Evolutionary conservation across 139 green algal species (phyloP), one percentile per base, ranked within the genome.

Genomic region (Eudorina sp.): DNA sequence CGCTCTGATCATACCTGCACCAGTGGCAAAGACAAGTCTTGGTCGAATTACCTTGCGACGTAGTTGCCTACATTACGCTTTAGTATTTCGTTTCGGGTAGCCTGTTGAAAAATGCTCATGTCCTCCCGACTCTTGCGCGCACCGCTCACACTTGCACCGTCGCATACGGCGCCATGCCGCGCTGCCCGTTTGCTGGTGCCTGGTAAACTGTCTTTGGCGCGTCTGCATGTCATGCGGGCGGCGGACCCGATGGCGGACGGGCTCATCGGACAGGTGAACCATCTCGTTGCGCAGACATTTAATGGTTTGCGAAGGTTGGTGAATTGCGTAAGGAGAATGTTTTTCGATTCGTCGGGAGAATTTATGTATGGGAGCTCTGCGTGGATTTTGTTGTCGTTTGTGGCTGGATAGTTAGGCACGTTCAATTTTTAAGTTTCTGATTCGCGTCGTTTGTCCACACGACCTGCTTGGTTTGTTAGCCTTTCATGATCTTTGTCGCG

Each of bases 361-460:
- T n/a, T n/a, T n/a, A n/a, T n/a, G n/a, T n/a, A n/a, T n/a, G n/a
- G n/a, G n/a, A n/a, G n/a, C n/a, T n/a, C n/a, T n/a, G n/a, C n/a
- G n/a, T n/a, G n/a, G n/a, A n/a, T n/a, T n/a, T n/a, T n/a, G n/a
- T n/a, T n/a, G n/a, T n/a, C n/a, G n/a, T n/a, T n/a, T 72, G 62
- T 72, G 62, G 62, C 62, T 72, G 62, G 62, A 72, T 38, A 72
- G 62, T 72, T 72, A 72, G 4, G 16, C 62, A 72, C 14, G 62
- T 16, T 7, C 6, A 66, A 23, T 66, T 66, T 34, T 5, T 34
- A 34, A 3, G 55, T 25, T 66, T 11, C 29, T 66, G 7, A 25
- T n/a, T n/a, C n/a, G n/a, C n/a, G n/a, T n/a, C n/a, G 55, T 23
- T 72, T 34, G 19, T 16, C n/a, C 62, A 34, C 27, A 34, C 38